Conservation (phyloP, 345 rosid genomes). For the Gynandropsis gynandra region DNA sequence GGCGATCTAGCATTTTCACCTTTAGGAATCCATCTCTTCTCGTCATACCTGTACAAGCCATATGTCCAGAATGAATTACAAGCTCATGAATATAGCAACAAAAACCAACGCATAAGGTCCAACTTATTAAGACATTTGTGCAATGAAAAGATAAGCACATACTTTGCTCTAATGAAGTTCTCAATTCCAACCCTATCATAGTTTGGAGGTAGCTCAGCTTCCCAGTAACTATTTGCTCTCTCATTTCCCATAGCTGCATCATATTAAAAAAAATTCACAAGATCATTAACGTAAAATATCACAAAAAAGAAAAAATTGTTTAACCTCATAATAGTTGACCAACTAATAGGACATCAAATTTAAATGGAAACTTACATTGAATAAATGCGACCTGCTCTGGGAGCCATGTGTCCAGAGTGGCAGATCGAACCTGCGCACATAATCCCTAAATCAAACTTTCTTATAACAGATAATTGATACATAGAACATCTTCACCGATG, state of each 20-base stretch:
- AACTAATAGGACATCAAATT: slow-evolving; percentile 12
- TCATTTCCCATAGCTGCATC: slow-evolving; percentile 93
- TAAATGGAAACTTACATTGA: slow-evolving; percentile 50
- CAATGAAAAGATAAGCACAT: slow-evolving; percentile 24
- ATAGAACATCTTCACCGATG: slow-evolving; percentile 13
- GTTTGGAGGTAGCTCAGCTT: slow-evolving; percentile 88
- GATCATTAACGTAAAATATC: slow-evolving; percentile 4
- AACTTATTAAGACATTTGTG: slow-evolving; percentile 4
- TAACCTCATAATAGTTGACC: background rate
- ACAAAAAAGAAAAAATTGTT: slow-evolving; percentile 1
- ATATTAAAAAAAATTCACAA: slow-evolving; percentile 14
- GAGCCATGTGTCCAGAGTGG: slow-evolving; percentile 97
- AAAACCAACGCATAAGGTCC: slow-evolving; percentile 2
- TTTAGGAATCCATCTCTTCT: slow-evolving; percentile 78
- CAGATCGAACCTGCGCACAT: slow-evolving; percentile 79
- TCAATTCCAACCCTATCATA: slow-evolving; percentile 94
- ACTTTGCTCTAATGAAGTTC: slow-evolving; percentile 95
- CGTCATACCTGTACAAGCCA: slow-evolving; percentile 58
- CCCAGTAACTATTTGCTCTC: slow-evolving; percentile 88
- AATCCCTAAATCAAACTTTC: slow-evolving; percentile 12
- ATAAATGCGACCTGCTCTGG: slow-evolving; percentile 95
- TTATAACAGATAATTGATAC: slow-evolving; percentile 8
- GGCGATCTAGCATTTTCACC: slow-evolving; percentile 67
- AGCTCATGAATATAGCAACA: slow-evolving; percentile 15
- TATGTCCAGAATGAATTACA: slow-evolving; percentile 6